Conservation (phyloP, 176 grass and related monocot species). For the Triticum urartu region DNA sequence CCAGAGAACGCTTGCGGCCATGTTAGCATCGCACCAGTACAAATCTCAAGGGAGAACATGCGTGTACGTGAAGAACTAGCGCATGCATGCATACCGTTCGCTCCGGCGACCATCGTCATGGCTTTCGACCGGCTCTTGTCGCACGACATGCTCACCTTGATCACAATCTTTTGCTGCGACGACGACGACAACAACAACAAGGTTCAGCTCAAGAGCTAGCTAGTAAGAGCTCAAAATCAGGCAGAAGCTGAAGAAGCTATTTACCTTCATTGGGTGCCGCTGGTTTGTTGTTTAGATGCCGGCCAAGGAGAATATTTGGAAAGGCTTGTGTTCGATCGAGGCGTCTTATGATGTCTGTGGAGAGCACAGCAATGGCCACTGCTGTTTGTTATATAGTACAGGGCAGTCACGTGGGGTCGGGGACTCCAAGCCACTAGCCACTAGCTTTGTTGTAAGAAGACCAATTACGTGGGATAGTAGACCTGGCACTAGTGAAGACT, state of each 20-base stretch:
- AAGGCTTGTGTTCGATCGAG: not conserved
- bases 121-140: constrained; percentile 35
- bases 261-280: constrained; percentile 32
- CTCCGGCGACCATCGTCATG: constrained; percentile 30
- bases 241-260: not conserved
- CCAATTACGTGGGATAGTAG: not conserved
- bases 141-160: constrained; percentile 44
- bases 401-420: not conserved
- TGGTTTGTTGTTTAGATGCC: not conserved
- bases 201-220: not conserved
- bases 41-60: not conserved
- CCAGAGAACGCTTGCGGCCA: not conserved
- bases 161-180: constrained; percentile 59
- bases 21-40: not conserved
- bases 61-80: not conserved
- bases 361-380: not conserved
- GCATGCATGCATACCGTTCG: not conserved
- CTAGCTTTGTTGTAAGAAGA: too few relatives aligned
- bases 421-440: too few relatives aligned
- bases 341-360: not conserved
- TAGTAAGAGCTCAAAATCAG: not conserved
- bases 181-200: not conserved
- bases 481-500: not conserved
- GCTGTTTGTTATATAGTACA: constrained; percentile 4
- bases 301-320: not conserved